Evolutionary conservation across 1,284 basidiomycete species (phyloP).

Genomic region (Bondarzewia mesenterica): DNA sequence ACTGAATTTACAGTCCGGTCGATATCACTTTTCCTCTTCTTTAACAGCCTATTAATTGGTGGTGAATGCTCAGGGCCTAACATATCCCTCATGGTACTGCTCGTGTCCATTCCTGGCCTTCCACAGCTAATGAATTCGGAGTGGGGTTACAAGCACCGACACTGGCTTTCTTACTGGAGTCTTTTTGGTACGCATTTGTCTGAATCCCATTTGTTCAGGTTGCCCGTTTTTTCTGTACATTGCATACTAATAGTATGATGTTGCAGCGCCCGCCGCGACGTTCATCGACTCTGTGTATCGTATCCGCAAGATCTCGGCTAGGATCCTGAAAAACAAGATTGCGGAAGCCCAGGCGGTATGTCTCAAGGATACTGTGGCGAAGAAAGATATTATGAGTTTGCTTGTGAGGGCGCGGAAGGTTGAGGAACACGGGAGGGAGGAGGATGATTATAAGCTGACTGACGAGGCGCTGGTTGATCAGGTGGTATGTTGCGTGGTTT

Average conservation of each 20-base stretch:
- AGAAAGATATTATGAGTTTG: slow-evolving; percentile 41
- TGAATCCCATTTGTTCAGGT: too few relatives aligned
- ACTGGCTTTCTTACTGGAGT: background rate
- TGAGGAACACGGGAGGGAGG: background rate
- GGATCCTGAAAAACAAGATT: slow-evolving; percentile 34
- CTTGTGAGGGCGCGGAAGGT: slow-evolving; percentile 32
- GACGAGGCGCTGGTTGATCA: slow-evolving; percentile 43
- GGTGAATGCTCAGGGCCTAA: slow-evolving; percentile 23
- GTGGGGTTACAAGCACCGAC: background rate
- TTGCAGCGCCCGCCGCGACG: slow-evolving; percentile 18
- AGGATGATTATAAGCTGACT: slow-evolving; percentile 31
- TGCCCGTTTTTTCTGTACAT: background rate
- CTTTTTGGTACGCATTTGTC: background rate
- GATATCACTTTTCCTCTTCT: too few relatives aligned
- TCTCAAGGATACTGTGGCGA: background rate
- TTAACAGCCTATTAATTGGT: background rate
- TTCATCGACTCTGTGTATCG: slow-evolving; percentile 33
- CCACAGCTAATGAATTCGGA: slow-evolving; percentile 1
- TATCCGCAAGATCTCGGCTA: slow-evolving; percentile 31
- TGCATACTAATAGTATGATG: background rate
- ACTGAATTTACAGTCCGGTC: slow-evolving; percentile 34
- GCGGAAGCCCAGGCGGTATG: slow-evolving; percentile 19
- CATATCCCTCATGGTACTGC: slow-evolving; percentile 28
- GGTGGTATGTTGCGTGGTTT: slow-evolving; percentile 26
- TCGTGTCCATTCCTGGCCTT: slow-evolving; percentile 30